Evolutionary conservation across 2,329 filamentous ascomycete species (phyloP), one percentile per base, ranked within the genome.

Genomic region (Epichloe glyceriae): DNA sequence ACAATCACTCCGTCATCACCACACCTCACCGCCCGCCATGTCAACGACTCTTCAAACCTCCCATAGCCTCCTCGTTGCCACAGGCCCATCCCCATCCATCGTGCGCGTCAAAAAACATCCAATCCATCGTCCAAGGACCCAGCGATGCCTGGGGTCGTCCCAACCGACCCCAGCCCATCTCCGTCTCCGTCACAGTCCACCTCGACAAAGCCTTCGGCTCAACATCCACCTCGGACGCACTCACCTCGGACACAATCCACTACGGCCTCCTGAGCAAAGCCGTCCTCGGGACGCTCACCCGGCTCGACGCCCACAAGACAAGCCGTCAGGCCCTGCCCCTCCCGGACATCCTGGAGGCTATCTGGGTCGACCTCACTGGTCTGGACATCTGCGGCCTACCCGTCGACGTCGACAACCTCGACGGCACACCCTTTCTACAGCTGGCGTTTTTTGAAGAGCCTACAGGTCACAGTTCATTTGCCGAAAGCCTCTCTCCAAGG

Each of bases 231-330:
- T 64, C 65, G 4, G 86, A 90, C 66, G 68, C 68, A 8, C 74
- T 90, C 35, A 75, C 79, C 44, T 65, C 67, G n/a, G 85, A 85
- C 61, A 89, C 86, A 2, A 79, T 88, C 22, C 83, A 90, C 67
- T 90, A 90, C 60, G 85, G 86, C 2, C 73, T 70, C 10, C 71
- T 89, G 14, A 82, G 80, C 68, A 88, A 88, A 67, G 71, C 73
- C 0, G 71, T 89, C 14, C 67, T 83, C 34, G 64, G 65, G 22
- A 69, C 68, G 12, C 61, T 82, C 26, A 63, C 67, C 44, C 54
- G 63, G n/a, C 57, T 62, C 20, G 52, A 50, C 44, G 26, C 22
- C 15, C 42, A 44, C 30, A 42, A 50, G 37, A 34, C 43, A 2
- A 38, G 48, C 5, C 49, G 10, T 15, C 20, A 54, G 41, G 11